Conservation (phyloP, 352 stramenopile genomes). For the Phytopythium helicoides region DNA sequence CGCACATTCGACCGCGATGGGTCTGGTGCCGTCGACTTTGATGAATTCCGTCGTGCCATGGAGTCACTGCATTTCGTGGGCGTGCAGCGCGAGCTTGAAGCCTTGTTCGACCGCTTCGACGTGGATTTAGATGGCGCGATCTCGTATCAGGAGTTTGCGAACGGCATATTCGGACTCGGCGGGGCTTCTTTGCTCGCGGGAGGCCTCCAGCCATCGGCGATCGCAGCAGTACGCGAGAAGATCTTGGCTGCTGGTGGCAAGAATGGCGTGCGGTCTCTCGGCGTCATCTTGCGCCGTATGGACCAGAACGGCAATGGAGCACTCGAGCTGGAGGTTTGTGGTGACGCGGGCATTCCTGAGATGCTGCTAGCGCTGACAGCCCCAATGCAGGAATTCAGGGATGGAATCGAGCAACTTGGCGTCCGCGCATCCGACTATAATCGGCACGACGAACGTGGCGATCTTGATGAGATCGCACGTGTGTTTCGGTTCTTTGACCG, state of each 20-base stretch:
- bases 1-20: conserved; percentile 70
- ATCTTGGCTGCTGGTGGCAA: conserved; percentile 65
- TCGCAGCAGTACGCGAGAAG: conserved; percentile 41
- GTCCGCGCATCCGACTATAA: conserved; percentile 23
- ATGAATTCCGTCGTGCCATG: conserved; percentile 88
- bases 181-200: background rate
- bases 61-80: conserved; percentile 87
- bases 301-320: conserved; percentile 76
- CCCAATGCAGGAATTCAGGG: conserved; percentile 43
- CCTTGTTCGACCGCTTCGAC: conserved; percentile 89
- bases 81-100: conserved; percentile 80
- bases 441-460: background rate
- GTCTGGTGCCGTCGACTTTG: conserved; percentile 77
- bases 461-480: conserved; percentile 31
- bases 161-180: conserved; percentile 36
- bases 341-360: background rate
- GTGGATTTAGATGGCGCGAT: conserved; percentile 75
- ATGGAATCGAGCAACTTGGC: conserved; percentile 49
- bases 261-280: conserved; percentile 72
- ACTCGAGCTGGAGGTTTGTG: conserved; percentile 71
- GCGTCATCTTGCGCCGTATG: conserved; percentile 69
- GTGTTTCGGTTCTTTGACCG: conserved; percentile 80
- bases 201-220: conserved; percentile 23
- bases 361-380: background rate
- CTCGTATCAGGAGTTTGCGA: conserved; percentile 74